Evolutionary conservation across 1,139 yeast species (phyloP), one percentile per base, ranked within the genome.

Genomic region (Taiozyma sp.): DNA sequence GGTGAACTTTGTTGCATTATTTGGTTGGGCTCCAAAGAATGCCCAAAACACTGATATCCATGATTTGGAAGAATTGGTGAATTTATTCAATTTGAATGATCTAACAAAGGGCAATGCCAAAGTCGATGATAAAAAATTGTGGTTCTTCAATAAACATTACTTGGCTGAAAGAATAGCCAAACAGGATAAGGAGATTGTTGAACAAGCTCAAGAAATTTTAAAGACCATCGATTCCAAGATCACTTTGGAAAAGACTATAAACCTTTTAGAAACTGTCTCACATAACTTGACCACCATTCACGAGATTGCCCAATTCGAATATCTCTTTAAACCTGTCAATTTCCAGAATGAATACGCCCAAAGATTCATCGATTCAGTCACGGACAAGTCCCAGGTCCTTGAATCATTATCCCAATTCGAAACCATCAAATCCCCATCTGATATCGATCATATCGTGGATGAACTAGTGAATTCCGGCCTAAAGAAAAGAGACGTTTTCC

Each of bases 31-130:
- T 4, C 53, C 53, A 72, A 90, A 58, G 73, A 71, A 38, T 58
- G 63, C 16, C 74, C 78, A 16, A 81, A 74, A 79, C 27, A 79
- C 80, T 51, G 98, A 93, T 51, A 46, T 56, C 5, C 46, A 53
- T 44, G 39, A 43, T 0, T 40, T 59, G 43, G n/a, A 49, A 2
- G 50, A 57, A 30, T 41, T 59, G 27, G 78, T 75, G 13, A 58
- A 72, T 27, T 55, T 62, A 3, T 75, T 76, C 64, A 60, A 65
- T 48, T 79, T 88, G 54, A 83, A 83, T 53, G 83, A 88, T 30
- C 74, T 95, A 58, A 92, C 98, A 13, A 89, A 83, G 62, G 98
- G 99, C 1, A 92, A 91, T 69, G 96, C 97, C 19, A 92, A 91
- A 65, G 97, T 93, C 8, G 91, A 87, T 58, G 84, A 83, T 52